Evolutionary conservation across 2,329 filamentous ascomycete species (phyloP), one percentile per base, ranked within the genome.

Genomic region (Penicillium sp.): DNA sequence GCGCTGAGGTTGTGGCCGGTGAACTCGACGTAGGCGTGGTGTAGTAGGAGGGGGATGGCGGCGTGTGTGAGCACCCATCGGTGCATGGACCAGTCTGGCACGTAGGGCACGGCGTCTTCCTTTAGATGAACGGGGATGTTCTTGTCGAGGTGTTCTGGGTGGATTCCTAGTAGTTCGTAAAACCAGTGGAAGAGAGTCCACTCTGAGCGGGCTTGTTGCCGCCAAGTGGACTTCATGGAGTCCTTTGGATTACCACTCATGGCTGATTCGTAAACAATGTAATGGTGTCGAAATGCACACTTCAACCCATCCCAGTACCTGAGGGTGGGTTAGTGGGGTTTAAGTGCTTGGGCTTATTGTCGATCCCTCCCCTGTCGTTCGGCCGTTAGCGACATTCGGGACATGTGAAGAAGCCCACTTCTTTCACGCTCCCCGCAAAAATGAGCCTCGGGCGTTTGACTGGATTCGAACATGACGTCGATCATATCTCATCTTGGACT

Each of bases 191-290:
- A 59, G 18, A 60, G 49, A 4, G 57, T 64, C 65, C 65, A 67
- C 26, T 66, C 61, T 26, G 61, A 60, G 45, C 60, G 61, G 39
- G 57, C 60, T 46, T 59, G 59, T 8, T 14, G 56, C 34, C 65
- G 64, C 65, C 65, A 67, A 53, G 63, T 67, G 39, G 65, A 67
- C 58, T 66, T 66, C 64, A 67, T 67, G 6, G 65, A 67, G 60
- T 67, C 64, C 49, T 65, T 62, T 14, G 61, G 60, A 32, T 67
- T 67, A 40, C 60, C 58, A 38, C 57, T 61, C 43, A 53, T 64
- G 37, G 38, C 31, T 40, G 34, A 16, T 29, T 20, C 44, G 24
- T n/a, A 37, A 11, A 20, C 5, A 14, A 11, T 29, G 13, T 16
- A 16, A 45, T 8, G 5, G 29, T 32, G 11, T 34, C 1, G 5